A percentile compares a stretch with the other conserved stretches of the same genome.
These are phyloP conservation scores for Salvia splendens DNA, from an alignment of 257 asterid genomes.

Conservation along the genomic window DNA sequence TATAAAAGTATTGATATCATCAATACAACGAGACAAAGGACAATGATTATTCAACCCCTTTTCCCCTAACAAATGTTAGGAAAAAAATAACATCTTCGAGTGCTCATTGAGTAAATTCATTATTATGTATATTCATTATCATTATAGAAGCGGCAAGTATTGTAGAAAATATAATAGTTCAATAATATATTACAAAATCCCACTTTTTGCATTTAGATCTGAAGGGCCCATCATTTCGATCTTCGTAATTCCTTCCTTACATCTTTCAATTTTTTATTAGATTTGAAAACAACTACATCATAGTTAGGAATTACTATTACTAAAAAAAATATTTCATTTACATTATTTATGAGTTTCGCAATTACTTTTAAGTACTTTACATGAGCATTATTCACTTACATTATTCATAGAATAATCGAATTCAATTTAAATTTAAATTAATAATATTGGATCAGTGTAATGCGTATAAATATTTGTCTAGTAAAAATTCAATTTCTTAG, in stretches of 20 bases:
- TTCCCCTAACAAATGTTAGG: constrained; percentile 32
- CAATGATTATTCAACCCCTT: constrained; percentile 38
- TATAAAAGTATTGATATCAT: constrained; percentile 29
- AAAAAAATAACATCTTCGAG: constrained; percentile 41
- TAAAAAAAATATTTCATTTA: no score
- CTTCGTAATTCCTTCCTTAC: constrained; percentile 20
- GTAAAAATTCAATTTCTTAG: no score
- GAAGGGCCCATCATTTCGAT: constrained; percentile 32
- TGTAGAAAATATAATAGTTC: background rate
- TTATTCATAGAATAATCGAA: no score
- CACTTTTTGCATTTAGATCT: constrained; percentile 34
- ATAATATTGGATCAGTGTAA: no score
- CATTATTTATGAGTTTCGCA: no score
- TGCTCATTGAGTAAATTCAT: constrained; percentile 54
- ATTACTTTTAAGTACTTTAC: no score
- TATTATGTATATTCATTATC: constrained; percentile 49
- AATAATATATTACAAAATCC: background rate
- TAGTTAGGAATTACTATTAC: no score
- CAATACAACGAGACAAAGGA: constrained; percentile 49
- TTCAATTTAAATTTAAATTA: no score
- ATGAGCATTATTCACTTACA: no score
- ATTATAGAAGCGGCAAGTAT: constrained; percentile 28
- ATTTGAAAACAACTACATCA: no score
- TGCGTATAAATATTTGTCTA: no score
- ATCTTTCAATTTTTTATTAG: background rate